These are phyloP conservation scores for Microthlaspi erraticum DNA, from an alignment of 345 rosid species.

Conservation along the genomic window DNA sequence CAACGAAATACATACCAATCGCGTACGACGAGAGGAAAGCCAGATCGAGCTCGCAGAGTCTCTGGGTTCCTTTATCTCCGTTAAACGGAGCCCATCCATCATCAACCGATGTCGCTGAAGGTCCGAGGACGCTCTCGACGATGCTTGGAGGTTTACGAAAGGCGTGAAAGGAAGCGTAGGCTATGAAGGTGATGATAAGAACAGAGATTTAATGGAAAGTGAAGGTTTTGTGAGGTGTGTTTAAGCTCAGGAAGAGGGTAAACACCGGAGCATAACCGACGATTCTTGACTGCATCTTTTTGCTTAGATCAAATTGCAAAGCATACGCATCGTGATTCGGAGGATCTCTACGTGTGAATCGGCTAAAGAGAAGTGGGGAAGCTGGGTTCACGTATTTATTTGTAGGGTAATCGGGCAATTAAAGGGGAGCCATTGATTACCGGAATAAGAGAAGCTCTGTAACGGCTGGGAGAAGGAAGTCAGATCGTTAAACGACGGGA, in stretches of 20 bases:
- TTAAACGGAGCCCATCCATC: slow-evolving; percentile 89
- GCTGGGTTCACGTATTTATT: no score
- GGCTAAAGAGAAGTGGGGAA: no score
- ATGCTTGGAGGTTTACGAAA: slow-evolving; percentile 94
- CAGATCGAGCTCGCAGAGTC: slow-evolving; percentile 92
- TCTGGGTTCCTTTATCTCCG: slow-evolving; percentile 64
- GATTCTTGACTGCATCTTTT: slow-evolving; percentile 51
- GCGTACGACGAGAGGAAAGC: slow-evolving; percentile 80
- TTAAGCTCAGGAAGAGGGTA: no score
- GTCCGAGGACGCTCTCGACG: slow-evolving; percentile 88
- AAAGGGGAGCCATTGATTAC: no score
- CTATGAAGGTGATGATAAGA: slow-evolving; percentile 71
- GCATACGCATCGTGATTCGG: slow-evolving; percentile 9
- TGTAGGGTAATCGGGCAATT: no score
- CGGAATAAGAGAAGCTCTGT: no score
- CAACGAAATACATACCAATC: slow-evolving; percentile 82
- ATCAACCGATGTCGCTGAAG: slow-evolving; percentile 44
- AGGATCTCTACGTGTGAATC: neutral
- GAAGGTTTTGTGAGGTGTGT: no score
- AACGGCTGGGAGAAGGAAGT: no score
- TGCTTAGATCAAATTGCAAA: slow-evolving; percentile 10
- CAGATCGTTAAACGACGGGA: no score
- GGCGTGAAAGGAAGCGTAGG: slow-evolving; percentile 93
- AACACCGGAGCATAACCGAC: slow-evolving; percentile 55
- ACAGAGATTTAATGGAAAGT: slow-evolving; percentile 67